phyloP scores from a whole-genome alignment of 208 protist species.

The Trypanosomatidae sp. region DNA sequence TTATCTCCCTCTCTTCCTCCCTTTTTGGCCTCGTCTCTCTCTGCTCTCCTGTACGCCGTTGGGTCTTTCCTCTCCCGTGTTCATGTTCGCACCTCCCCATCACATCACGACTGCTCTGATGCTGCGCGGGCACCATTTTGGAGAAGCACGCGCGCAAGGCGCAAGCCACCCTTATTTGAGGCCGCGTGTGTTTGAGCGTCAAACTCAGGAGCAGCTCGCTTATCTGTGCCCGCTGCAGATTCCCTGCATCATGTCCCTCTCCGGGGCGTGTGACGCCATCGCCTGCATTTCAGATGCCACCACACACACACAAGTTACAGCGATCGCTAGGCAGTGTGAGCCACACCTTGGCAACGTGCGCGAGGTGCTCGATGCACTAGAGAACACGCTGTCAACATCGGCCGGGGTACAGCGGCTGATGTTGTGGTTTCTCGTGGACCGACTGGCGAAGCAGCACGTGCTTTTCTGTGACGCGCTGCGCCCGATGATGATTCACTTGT shows the following conservation, averaged over 20 bases:
- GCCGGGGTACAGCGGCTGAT: conserved; percentile 49
- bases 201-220: not conserved
- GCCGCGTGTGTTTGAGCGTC: not conserved
- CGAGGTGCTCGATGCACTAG: conserved; percentile 76
- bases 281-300: conserved; percentile 53
- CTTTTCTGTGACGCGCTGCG: conserved; percentile 80
- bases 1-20: not conserved
- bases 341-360: conserved; percentile 53
- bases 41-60: not conserved
- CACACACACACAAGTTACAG: conserved; percentile 38
- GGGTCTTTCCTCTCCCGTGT: not conserved
- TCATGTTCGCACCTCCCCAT: not conserved
- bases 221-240: not conserved
- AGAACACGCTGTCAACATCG: conserved; percentile 67
- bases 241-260: conserved; percentile 44
- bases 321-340: conserved; percentile 65
- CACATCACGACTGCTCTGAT: not conserved
- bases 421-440: conserved; percentile 88
- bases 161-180: not conserved
- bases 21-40: not conserved
- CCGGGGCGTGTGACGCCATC: conserved; percentile 76
- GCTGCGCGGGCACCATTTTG: not conserved
- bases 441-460: conserved; percentile 79
- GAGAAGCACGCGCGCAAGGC: not conserved
- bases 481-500: conserved; percentile 55